Evolutionary conservation across 768 basidiomycete species (phyloP), one percentile per base, ranked within the genome.

Genomic region (Jaapia argillacea): DNA sequence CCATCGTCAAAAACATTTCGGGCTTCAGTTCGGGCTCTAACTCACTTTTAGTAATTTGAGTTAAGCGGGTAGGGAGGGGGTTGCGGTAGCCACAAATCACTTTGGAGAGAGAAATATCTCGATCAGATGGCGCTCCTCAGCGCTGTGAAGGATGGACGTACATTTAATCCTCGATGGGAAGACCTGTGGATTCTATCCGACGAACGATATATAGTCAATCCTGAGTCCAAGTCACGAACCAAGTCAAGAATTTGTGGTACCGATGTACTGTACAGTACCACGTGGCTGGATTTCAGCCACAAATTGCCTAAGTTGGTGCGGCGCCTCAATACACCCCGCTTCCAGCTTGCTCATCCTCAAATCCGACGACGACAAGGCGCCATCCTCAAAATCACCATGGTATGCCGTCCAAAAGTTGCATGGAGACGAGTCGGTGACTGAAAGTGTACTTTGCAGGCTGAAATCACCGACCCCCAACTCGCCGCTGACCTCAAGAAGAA

Each of bases 401-500:
- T 53, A 36, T 10, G 28, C 16, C 28, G n/a, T 12, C 22, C 21
- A n/a, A n/a, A 23, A 10, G 28, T 16, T 33, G 16, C 36, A 44
- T 10, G 37, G 36, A 35, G 28, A 40, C 40, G 41, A 36, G 2
- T 16, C 28, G 6, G 25, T 42, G 36, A 50, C 40, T 22, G 31
- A n/a, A 36, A 36, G 14, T 45, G 24, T n/a, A 24, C 38, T 24
- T 33, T 28, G 21, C 54, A 91, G 88, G 84, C 88, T 68, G 89
- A 90, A 45, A 73, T 91, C 55, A 94, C 93, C 68, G 92, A 96
- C 68, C 90, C 92, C 60, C 67, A 80, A 66, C 68, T 88, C 64
- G 96, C 94, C 57, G 93, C 93, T 49, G 94, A 93, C 65, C 77
- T 94, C 72, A 96, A 96, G 85, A 93, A 92, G 77, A 92, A 82